Base-by-base conservation (phyloP, 192 early-diverging fungal species). In the Backusella westeae region DNA sequence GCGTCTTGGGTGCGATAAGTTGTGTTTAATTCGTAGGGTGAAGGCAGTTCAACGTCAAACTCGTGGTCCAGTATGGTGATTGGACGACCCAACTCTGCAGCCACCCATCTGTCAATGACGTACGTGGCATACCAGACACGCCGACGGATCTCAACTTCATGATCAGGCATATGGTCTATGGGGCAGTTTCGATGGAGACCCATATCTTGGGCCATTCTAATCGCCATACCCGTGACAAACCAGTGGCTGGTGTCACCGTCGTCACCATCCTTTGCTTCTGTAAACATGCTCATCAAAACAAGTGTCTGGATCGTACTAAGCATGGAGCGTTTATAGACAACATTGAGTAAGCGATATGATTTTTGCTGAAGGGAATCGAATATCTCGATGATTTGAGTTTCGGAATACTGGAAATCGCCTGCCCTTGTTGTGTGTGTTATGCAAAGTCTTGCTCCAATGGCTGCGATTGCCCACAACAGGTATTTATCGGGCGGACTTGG, bases 51-150 rank as follows among this genome's bases (percentile, higher is more conserved):
- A 52, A 80, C 76, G 72, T 80, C 79, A 69, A 80, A 80, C 10
- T 83, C 82, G 21, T 77, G 76, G 32, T 89, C 85, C 3, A 83
- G 71, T 66, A 87, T 84, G 10, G 81, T 75, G 4, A 86, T 68
- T 9, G 86, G 83, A 59, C 82, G 75, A 26, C 82, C 82, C 2
- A 83, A 29, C 53, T 83, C 76, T 3, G 82, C 76, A 34, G 76
- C 69, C 0, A 78, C 80, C 86, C 90, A 91, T 69, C 90, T 82
- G 72, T 95, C 93, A 78, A 91, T 85, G 1, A 91, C 71, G 67
- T 91, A 93, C 77, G 84, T 86, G 17, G 87, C 83, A 87, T 89
- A 95, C 93, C 93, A 95, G 4, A 92, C 85, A n/a, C 92, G 86
- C 35, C 85, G 87, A n/a, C 93, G 80, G 29, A 91, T 77, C 78